These are phyloP conservation scores for Fusarium sp. DNA, from an alignment of 2,329 filamentous ascomycete species.

Conservation along the genomic window DNA sequence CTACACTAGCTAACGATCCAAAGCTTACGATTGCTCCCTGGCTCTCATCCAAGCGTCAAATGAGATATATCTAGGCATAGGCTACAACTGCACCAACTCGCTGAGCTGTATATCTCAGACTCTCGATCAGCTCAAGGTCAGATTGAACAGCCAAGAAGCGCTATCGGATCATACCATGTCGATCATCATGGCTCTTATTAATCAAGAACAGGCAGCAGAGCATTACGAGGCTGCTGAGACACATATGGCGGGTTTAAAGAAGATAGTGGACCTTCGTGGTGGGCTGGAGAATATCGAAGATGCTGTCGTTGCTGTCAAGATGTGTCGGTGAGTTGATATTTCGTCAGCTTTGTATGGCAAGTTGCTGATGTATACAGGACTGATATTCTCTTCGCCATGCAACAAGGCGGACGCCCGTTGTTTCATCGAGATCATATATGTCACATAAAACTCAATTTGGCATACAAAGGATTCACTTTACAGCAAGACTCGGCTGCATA, in stretches of 20 bases:
- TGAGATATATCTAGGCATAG: conserved; percentile 4
- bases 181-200: background rate
- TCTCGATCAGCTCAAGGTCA: background rate
- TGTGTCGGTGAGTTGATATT: background rate
- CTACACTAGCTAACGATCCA: accelerated
- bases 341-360: accelerated
- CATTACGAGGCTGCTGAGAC: background rate
- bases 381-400: conserved; percentile 4
- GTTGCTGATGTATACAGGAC: background rate
- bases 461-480: background rate
- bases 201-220: background rate
- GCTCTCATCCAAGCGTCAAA: conserved; percentile 4
- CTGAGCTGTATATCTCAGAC: conserved; percentile 4
- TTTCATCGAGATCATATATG: background rate
- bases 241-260: background rate
- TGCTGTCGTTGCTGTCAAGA: background rate
- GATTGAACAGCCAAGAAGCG: background rate
- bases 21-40: background rate
- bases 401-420: background rate
- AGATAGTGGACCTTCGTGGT: background rate
- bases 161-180: background rate
- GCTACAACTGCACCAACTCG: background rate
- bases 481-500: accelerated
- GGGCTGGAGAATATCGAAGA: background rate
- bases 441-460: accelerated